Base-by-base conservation (phyloP, 352 stramenopile genomes). In the Pythium coloratum region DNA sequence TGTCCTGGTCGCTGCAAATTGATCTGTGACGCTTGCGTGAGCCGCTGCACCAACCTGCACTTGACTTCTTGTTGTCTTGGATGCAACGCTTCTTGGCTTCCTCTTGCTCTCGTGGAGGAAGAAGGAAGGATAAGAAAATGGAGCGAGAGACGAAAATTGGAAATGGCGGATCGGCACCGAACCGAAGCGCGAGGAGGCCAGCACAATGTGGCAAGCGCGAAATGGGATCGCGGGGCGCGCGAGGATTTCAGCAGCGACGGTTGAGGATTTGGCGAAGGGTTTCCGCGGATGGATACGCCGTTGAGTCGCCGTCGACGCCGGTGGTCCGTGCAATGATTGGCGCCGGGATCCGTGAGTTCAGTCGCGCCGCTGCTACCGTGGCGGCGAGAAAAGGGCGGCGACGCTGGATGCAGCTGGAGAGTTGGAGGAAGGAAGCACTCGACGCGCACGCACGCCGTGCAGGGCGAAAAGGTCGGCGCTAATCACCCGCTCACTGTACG, bases 181-280 rank as follows among this genome's bases (percentile, higher is more conserved):
- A 56, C 26, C 50, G 14, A 33, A 56, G 26, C 50, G 8, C 36
- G 26, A 63, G 62, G 65, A 51, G 65, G 54, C 59, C 65, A 71
- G 65, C 66, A 59, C 65, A 44, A 62, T 28, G 64, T 62, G 56
- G 64, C 57, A 65, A 60, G 58, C 38, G 46, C 55, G 58, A 38
- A 51, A 55, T 65, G 54, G 40, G 57, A 55, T 32, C 32, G 6
- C 26, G 49, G 32, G 28, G 28, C 30, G 20, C 32, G 8, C 33
- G 34, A 59, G 26, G 49, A 65, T 61, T 60, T 65, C 64, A 60
- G 56, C 20, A 54, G 57, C 64, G 38, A 61, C 55, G 28, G 63
- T 62, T 68, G 38, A 16, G 18, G 42, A 20, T 49, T 49, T 18
- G 42, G 42, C 42, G 42, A 49, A 49, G 18, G 42, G 42, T 49